A percentile compares a stretch with the other conserved stretches of the same genome.
Evolutionary conservation across 495 filamentous ascomycete genomes (phyloP).

Genomic region (Pseudoneurospora amorphoporcata): DNA sequence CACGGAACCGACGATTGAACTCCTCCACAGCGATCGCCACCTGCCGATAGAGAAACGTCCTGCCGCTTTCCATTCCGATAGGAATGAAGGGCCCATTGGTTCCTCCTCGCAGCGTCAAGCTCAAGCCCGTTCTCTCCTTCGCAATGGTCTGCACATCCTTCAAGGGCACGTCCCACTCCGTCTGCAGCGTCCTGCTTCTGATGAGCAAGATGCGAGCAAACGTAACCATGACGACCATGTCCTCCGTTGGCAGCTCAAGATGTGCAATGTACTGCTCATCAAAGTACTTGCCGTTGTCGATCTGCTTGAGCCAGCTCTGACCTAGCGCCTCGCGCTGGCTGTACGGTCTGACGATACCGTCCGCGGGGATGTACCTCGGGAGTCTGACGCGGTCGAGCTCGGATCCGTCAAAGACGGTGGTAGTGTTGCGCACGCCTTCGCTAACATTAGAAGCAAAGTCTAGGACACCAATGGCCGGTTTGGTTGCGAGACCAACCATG

Average conservation of each 20-base stretch:
- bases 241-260: conserved; percentile 77
- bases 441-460: conserved; percentile 93
- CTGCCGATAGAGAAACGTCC: conserved; percentile 74
- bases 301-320: conserved; percentile 97
- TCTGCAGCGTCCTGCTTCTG: conserved; percentile 67
- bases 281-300: conserved; percentile 95
- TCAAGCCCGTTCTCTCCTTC: conserved; percentile 92
- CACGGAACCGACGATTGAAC: conserved; percentile 44
- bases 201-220: conserved; percentile 88
- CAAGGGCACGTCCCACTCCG: conserved; percentile 90
- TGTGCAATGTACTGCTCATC: conserved; percentile 96
- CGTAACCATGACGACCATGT: conserved; percentile 92
- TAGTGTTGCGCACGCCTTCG: conserved; percentile 96
- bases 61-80: conserved; percentile 72
- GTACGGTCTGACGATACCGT: conserved; percentile 92
- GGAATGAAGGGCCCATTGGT: conserved; percentile 94
- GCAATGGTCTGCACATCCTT: conserved; percentile 95
- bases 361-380: conserved; percentile 79
- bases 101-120: conserved; percentile 75
- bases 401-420: conserved; percentile 90
- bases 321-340: conserved; percentile 91
- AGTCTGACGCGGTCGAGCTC: conserved; percentile 90
- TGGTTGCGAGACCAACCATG: conserved; percentile 82
- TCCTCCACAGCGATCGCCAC: conserved; percentile 48
- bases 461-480: conserved; percentile 92